These are phyloP conservation scores for Paramecium caudatum DNA, from an alignment of 73 alveolate species.

Conservation along the genomic window DNA sequence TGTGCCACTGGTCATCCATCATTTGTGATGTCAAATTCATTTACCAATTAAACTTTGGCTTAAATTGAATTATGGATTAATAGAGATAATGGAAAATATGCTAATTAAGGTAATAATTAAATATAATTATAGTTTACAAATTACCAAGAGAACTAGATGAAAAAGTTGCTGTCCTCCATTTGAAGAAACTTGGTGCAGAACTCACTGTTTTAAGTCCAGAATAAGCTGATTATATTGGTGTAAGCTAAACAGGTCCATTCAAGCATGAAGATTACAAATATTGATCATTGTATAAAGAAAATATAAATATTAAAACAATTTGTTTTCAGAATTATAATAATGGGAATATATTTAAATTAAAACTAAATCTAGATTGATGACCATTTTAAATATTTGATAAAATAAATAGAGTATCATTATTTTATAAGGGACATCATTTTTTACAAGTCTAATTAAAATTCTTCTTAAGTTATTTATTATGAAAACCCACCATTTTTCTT, in stretches of 20 bases:
- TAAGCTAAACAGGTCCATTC: slow-evolving; percentile 90
- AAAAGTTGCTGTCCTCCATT: slow-evolving; percentile 94
- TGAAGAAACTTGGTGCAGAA: slow-evolving; percentile 91
- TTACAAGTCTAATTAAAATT: not conserved
- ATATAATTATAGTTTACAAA: slow-evolving; percentile 81
- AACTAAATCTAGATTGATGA: too few relatives aligned
- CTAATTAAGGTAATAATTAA: slow-evolving; percentile 77
- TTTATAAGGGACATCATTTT: slow-evolving; percentile 51
- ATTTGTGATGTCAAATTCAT: slow-evolving; percentile 95
- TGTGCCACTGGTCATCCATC: slow-evolving; percentile 99
- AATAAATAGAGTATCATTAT: slow-evolving; percentile 54
- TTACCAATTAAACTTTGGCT: slow-evolving; percentile 96
- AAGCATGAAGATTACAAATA: slow-evolving; percentile 93
- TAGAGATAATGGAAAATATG: slow-evolving; percentile 91
- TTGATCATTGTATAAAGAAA: slow-evolving; percentile 73
- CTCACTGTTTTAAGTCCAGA: slow-evolving; percentile 90
- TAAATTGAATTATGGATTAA: slow-evolving; percentile 92
- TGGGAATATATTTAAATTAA: too few relatives aligned
- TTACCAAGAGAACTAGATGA: slow-evolving; percentile 95
- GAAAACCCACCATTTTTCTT: slow-evolving; percentile 62
- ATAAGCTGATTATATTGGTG: slow-evolving; percentile 95
- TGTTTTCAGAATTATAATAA: too few relatives aligned
- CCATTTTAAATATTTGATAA: too few relatives aligned
- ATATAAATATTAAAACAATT: not conserved
- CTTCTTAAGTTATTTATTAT: slow-evolving; percentile 57